phyloP scores from a whole-genome alignment of 2,329 filamentous ascomycete genomes.

The Mycosphaerella arachidis region DNA sequence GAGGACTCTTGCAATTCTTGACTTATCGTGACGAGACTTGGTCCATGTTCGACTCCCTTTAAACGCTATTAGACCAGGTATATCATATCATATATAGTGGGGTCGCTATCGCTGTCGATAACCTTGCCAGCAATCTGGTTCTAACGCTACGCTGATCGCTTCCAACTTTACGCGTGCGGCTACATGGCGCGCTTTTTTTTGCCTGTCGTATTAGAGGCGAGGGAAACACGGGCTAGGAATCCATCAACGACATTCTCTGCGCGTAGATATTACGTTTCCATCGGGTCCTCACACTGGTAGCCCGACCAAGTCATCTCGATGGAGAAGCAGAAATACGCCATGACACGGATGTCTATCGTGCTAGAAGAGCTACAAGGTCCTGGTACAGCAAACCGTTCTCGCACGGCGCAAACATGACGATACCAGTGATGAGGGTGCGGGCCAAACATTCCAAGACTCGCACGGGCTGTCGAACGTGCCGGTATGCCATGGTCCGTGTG shows the following conservation, averaged over 20 bases:
- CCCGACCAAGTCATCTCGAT: not conserved
- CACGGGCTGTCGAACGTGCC: slow-evolving; percentile 7
- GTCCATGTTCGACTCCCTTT: no score
- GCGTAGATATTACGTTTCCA: not conserved
- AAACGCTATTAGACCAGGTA: no score
- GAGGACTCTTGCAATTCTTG: no score
- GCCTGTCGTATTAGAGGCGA: no score
- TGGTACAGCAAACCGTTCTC: not conserved
- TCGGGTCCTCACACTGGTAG: not conserved
- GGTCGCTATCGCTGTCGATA: no score
- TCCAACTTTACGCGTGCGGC: no score
- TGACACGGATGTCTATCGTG: not conserved
- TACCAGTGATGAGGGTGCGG: slow-evolving; percentile 9
- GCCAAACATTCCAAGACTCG: slow-evolving; percentile 11
- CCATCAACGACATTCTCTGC: not conserved
- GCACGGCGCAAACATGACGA: slow-evolving; percentile 3
- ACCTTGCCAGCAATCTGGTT: no score
- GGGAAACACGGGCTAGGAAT: no score
- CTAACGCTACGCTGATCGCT: no score
- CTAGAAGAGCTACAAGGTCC: not conserved
- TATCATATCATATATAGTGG: no score
- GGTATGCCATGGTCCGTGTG: not conserved
- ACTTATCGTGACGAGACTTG: no score
- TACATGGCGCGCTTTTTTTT: no score
- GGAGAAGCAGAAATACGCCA: not conserved